Evolutionary conservation across 2,329 filamentous ascomycete species (phyloP).

Genomic region (Aspergillus chevalieri): DNA sequence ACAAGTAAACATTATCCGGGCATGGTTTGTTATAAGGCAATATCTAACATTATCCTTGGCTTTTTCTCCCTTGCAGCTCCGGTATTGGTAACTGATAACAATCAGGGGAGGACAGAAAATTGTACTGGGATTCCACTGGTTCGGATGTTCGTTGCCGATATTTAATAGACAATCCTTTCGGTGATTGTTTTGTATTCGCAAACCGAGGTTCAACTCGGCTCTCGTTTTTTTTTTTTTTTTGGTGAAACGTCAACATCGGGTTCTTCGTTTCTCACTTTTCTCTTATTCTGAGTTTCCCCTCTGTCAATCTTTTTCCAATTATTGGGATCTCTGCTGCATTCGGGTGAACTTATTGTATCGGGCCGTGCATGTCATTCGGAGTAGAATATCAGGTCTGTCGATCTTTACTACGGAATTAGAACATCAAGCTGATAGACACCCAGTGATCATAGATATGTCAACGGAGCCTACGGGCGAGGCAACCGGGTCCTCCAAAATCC

Average conservation of each 20-base stretch:
- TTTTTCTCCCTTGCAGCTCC: too few species aligned
- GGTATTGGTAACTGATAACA: too few species aligned
- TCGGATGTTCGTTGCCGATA: too few species aligned
- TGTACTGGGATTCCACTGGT: too few species aligned
- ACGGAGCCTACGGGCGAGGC: conserved; percentile 5
- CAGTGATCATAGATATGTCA: neutral
- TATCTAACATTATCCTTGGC: too few species aligned
- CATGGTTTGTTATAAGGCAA: too few species aligned
- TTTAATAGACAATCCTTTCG: too few species aligned
- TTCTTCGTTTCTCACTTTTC: neutral
- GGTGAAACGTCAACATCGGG: neutral
- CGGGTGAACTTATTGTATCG: too few species aligned
- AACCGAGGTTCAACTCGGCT: neutral
- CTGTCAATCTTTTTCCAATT: neutral
- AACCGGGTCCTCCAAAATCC: conserved; percentile 17
- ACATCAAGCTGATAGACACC: neutral
- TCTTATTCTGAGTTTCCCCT: neutral
- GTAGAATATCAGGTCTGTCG: neutral
- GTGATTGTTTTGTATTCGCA: neutral
- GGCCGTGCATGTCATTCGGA: neutral
- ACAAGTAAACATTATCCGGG: too few species aligned
- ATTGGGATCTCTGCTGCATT: too few species aligned
- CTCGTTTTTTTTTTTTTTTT: neutral
- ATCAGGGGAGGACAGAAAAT: too few species aligned
- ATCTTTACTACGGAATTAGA: neutral